A percentile compares a stretch with the other conserved stretches of the same genome.
Evolutionary conservation across 202 grass and related monocot species (phyloP).

Genomic region (Carex arenaria): DNA sequence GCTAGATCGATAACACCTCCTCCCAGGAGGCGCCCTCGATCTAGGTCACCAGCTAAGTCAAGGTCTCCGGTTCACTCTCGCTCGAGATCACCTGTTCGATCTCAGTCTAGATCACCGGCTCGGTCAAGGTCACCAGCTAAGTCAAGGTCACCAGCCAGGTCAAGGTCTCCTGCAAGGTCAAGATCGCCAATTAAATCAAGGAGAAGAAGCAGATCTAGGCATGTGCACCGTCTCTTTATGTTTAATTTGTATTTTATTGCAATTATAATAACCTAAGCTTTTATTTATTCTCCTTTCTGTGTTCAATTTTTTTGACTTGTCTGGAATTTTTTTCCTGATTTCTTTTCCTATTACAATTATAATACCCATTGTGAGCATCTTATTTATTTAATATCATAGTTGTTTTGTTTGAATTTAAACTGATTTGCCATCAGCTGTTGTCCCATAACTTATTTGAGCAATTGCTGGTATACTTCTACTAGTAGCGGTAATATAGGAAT

Average conservation of each 20-base stretch:
- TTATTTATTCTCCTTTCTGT: background rate
- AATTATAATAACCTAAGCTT: background rate
- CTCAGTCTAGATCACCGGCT: slow-evolving; percentile 15
- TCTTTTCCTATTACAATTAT: too few species aligned
- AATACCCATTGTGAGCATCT: background rate
- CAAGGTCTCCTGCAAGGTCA: slow-evolving; percentile 68
- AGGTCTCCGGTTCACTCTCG: background rate
- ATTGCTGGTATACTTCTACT: background rate
- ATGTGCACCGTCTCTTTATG: slow-evolving; percentile 23
- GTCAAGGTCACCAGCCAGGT: slow-evolving; percentile 37
- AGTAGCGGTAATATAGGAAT: background rate
- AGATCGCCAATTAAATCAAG: slow-evolving; percentile 56
- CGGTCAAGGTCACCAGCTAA: background rate
- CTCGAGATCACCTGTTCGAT: slow-evolving; percentile 9
- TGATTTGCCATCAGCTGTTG: background rate
- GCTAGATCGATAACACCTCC: slow-evolving; percentile 88
- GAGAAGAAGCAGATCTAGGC: slow-evolving; percentile 79
- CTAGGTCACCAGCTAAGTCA: slow-evolving; percentile 38
- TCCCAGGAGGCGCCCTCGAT: slow-evolving; percentile 35
- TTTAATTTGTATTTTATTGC: slow-evolving; percentile 4
- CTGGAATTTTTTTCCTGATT: background rate
- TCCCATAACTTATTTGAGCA: background rate
- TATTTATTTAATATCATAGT: background rate
- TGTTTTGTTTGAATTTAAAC: slow-evolving; percentile 7
- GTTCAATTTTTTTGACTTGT: background rate